phyloP scores from a whole-genome alignment of 2,329 filamentous ascomycete species.

The Apiospora sp. region DNA sequence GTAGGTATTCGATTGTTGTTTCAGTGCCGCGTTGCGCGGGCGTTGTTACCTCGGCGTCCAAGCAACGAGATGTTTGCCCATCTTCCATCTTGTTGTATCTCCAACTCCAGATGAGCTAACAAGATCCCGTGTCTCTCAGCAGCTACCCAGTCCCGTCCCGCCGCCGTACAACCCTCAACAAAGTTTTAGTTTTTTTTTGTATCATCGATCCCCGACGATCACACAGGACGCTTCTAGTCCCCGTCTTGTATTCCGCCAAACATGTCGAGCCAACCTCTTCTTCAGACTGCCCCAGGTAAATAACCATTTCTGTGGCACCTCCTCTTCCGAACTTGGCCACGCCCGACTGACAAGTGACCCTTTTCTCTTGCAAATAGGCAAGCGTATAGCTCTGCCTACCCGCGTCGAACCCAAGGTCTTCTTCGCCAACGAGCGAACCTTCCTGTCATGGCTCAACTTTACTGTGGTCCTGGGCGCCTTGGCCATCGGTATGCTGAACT shows the following conservation, averaged over 20 bases:
- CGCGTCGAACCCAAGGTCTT: constrained; percentile 99
- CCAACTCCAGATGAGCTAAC: constrained; percentile 1
- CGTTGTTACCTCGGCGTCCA: constrained; percentile 1
- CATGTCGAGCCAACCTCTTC: constrained; percentile 97
- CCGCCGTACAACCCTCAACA: constrained; percentile 16
- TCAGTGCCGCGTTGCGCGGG: background rate
- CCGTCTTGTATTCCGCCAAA: constrained; percentile 36
- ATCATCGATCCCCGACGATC: background rate
- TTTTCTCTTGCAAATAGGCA: constrained; percentile 68
- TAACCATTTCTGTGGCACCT: constrained; percentile 25
- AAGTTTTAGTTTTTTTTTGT: background rate
- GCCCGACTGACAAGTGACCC: background rate
- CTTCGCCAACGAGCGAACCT: constrained; percentile 99
- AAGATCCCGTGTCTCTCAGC: background rate
- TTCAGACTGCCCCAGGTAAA: constrained; percentile 90
- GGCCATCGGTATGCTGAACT: constrained; percentile 96
- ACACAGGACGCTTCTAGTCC: background rate
- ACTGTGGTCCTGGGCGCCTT: constrained; percentile 97
- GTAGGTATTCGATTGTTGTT: background rate
- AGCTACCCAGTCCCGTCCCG: constrained; percentile 3
- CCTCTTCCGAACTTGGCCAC: background rate
- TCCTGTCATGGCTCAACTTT: constrained; percentile 99
- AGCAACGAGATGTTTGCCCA: constrained; percentile 1
- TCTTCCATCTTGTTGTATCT: background rate
- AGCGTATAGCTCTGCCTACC: constrained; percentile 96